A percentile compares a stretch with the other conserved stretches of the same genome.
phyloP scores from a whole-genome alignment of 306 rosid species.

The Betula pendula region DNA sequence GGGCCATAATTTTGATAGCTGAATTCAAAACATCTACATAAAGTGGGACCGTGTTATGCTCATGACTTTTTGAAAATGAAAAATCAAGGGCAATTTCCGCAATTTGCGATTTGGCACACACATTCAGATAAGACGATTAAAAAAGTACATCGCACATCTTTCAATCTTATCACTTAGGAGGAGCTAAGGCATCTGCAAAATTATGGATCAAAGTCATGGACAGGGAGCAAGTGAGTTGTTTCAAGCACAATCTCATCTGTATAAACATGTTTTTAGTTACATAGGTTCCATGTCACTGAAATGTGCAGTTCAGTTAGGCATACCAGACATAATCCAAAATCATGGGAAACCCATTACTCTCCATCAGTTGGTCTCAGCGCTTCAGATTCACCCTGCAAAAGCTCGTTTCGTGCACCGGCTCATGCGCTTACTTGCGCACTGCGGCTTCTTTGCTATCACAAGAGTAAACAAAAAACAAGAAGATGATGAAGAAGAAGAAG shows the following conservation, averaged over 20 bases:
- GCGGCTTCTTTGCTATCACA: slow-evolving; percentile 35
- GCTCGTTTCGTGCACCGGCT: slow-evolving; percentile 23
- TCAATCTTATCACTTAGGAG: too few relatives aligned
- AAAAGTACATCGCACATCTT: too few relatives aligned
- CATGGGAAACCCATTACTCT: slow-evolving; percentile 52
- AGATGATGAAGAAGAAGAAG: slow-evolving; percentile 17
- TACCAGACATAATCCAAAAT: slow-evolving; percentile 43
- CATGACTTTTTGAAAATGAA: too few relatives aligned
- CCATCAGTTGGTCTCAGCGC: slow-evolving; percentile 31
- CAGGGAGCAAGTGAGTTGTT: slow-evolving; percentile 10
- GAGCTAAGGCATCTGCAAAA: background rate
- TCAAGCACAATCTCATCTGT: background rate
- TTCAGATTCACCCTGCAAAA: slow-evolving; percentile 40
- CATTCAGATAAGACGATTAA: too few relatives aligned
- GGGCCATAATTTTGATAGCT: too few relatives aligned
- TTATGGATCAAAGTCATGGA: background rate
- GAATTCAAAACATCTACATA: too few relatives aligned
- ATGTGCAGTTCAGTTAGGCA: slow-evolving; percentile 38
- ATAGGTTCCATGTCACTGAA: background rate
- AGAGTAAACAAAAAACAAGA: background rate
- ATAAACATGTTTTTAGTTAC: slow-evolving; percentile 14
- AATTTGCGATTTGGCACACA: too few relatives aligned
- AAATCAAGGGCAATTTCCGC: too few relatives aligned
- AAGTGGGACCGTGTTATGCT: too few relatives aligned
- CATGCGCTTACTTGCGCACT: slow-evolving; percentile 43